Evolutionary conservation across 148 eudicot species (phyloP).

Genomic region (Rhododendron kiyosumense): DNA sequence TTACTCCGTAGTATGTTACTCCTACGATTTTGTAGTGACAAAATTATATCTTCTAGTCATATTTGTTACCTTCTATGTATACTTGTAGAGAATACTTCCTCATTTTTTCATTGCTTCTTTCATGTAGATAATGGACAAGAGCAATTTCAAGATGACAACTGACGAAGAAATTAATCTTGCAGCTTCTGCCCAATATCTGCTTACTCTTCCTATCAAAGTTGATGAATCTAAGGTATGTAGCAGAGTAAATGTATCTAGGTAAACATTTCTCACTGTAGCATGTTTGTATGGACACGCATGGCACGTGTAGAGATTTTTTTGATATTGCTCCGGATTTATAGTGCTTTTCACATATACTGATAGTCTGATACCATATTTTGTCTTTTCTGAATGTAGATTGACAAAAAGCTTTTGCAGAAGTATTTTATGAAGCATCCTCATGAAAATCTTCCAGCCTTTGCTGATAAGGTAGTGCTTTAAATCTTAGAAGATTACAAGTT

Average conservation of each 20-base stretch:
- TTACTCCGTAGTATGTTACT: not conserved
- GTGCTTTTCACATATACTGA: not conserved
- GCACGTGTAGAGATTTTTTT: not conserved
- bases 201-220: slow-evolving; percentile 84
- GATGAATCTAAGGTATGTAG: slow-evolving; percentile 77
- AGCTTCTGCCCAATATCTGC: slow-evolving; percentile 74
- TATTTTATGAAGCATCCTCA: slow-evolving; percentile 39
- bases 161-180: slow-evolving; percentile 86
- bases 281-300: not conserved
- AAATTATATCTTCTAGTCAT: not conserved
- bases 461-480: not conserved
- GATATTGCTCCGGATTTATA: not conserved
- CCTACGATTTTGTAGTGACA: not conserved
- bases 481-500: not conserved
- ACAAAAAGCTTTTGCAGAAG: slow-evolving; percentile 64
- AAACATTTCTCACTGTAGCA: not conserved
- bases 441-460: not conserved
- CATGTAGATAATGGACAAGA: slow-evolving; percentile 77
- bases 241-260: not conserved
- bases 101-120: not conserved
- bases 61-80: not conserved
- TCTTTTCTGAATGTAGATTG: slow-evolving; percentile 42
- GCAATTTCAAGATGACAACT: slow-evolving; percentile 82
- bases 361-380: too few relatives aligned
- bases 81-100: not conserved